Percentiles rank a stretch among this genome's conserved stretches.
These are phyloP conservation scores for Mycena galericulata DNA, from an alignment of 768 basidiomycete species.

Conservation along the genomic window DNA sequence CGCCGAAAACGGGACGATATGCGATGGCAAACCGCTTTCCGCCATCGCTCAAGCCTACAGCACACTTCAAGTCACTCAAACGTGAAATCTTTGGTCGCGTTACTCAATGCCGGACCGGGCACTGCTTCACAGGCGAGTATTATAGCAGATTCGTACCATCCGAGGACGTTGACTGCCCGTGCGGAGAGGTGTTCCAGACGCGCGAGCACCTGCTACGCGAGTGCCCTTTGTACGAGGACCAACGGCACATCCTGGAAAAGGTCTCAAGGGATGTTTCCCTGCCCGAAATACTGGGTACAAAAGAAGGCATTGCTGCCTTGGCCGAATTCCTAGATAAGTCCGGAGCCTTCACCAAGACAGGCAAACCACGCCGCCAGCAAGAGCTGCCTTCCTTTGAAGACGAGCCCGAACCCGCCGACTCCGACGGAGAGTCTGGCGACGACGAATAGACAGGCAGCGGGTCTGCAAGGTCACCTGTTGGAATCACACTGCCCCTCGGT, in stretches of 20 bases:
- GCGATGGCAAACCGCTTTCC: conserved; percentile 33
- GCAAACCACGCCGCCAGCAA: neutral
- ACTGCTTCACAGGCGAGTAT: neutral
- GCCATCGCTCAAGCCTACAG: conserved; percentile 21
- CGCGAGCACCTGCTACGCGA: too few species aligned
- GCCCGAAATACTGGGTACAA: conserved; percentile 37
- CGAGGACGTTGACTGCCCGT: conserved; percentile 6
- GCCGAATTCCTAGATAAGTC: conserved; percentile 30
- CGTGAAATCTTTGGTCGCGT: neutral
- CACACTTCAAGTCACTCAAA: conserved; percentile 3
- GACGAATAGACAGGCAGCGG: too few species aligned
- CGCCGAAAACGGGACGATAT: conserved; percentile 19
- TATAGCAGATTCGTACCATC: neutral
- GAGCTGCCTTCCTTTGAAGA: neutral
- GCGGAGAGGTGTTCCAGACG: too few species aligned
- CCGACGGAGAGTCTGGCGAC: too few species aligned
- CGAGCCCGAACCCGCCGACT: neutral
- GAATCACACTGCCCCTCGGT: too few species aligned
- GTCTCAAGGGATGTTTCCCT: conserved; percentile 23
- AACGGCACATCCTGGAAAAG: conserved; percentile 26
- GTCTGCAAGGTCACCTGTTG: too few species aligned
- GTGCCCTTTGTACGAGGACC: conserved; percentile 19
- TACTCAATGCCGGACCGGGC: neutral
- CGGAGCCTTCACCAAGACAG: conserved; percentile 35
- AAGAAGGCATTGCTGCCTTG: conserved; percentile 19